Evolutionary conservation across 352 stramenopile species (phyloP), one percentile per base, ranked within the genome.

Genomic region (Globisporangium apiculatum): DNA sequence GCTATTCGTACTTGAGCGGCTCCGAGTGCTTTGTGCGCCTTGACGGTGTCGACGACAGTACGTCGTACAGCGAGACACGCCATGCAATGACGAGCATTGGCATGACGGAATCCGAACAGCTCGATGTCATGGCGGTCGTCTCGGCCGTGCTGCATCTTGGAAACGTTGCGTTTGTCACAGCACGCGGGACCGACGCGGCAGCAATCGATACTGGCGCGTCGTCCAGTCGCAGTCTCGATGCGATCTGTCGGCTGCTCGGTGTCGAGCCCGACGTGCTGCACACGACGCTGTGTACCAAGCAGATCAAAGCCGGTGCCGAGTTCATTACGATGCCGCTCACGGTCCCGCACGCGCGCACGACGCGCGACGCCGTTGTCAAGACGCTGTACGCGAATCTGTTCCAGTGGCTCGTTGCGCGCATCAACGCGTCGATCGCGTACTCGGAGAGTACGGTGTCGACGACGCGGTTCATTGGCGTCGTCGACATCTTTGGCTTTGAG

Each of bases 401-500:
- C 70, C 86, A 97, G 48, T 99, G 93, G 92, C 77, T 99, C 37
- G 95, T 99, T 9, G 73, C 84, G 52, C 76, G 84, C 40, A 97
- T 98, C 69, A 98, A 98, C 69, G 69, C 73, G 66, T 96, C 72
- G 55, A 94, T 97, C 60, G 71, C 91, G 69, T 92, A 93, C 69
- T 77, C 77, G 57, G 76, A 90, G 64, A 68, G 24, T 3, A 31
- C 24, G 24, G 24, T 83, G 58, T 60, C 58, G 0, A 69, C 73
- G 18, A 85, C 64, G 41, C 82, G 90, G 54, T 95, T 97, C 52
- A 95, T 97, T 51, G 88, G 88, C 43, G 82, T 97, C 3, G 77
- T 97, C 38, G 88, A 97, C 57, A 97, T 97, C 57, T 97, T 96
- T 54, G 88, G 88, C 9, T 97, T 96, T 53, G 88, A 97, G 64